phyloP scores from a whole-genome alignment of 495 filamentous ascomycete species.

The Beverwykella pulmonaria region DNA sequence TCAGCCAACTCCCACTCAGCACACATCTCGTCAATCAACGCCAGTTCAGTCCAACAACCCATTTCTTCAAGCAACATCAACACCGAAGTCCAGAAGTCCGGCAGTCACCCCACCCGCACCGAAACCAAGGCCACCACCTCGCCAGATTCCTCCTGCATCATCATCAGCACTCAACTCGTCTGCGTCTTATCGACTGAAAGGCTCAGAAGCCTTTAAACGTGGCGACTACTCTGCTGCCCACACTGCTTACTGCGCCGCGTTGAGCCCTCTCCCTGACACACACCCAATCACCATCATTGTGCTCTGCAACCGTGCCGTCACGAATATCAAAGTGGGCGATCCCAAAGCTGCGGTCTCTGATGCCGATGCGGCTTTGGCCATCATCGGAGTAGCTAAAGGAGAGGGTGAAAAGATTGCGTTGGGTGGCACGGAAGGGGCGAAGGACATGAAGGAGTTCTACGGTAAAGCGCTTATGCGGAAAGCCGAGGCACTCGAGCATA shows the following conservation, averaged over 20 bases:
- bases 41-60: slow-evolving; percentile 35
- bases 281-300: slow-evolving; percentile 86
- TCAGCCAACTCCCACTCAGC: slow-evolving; percentile 16
- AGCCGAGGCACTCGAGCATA: slow-evolving; percentile 91
- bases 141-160: slow-evolving; percentile 70
- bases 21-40: slow-evolving; percentile 25
- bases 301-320: slow-evolving; percentile 89
- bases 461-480: slow-evolving; percentile 91
- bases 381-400: slow-evolving; percentile 80
- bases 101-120: slow-evolving; percentile 36
- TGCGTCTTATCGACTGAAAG: slow-evolving; percentile 72
- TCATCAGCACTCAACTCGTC: slow-evolving; percentile 70
- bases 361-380: slow-evolving; percentile 73
- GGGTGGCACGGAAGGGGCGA: slow-evolving; percentile 62
- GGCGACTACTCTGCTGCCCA: slow-evolving; percentile 90
- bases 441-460: slow-evolving; percentile 90
- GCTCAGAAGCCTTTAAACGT: slow-evolving; percentile 86
- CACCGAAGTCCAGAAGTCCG: slow-evolving; percentile 28
- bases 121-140: slow-evolving; percentile 55
- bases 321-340: slow-evolving; percentile 84
- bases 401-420: slow-evolving; percentile 77
- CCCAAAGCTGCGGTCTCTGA: slow-evolving; percentile 82
- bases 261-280: slow-evolving; percentile 70
- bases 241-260: slow-evolving; percentile 74
- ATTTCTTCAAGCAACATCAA: slow-evolving; percentile 24